These are phyloP conservation scores for Nepenthes mirabilis DNA, from an alignment of 148 eudicot genomes.

Conservation along the genomic window DNA sequence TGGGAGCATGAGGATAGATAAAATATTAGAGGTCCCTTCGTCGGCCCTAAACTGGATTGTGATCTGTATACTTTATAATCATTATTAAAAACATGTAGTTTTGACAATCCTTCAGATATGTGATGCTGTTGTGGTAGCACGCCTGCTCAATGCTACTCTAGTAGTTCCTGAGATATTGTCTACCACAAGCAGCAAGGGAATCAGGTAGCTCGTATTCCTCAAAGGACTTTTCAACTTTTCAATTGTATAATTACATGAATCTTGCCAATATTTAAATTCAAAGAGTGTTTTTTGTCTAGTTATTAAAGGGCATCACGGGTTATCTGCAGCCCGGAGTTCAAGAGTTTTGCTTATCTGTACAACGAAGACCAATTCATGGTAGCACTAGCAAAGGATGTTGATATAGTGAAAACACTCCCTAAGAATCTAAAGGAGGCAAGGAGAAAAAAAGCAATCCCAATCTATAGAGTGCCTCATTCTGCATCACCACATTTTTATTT, in stretches of 20 bases:
- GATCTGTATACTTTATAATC: too few relatives aligned
- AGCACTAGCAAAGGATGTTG: constrained; percentile 58
- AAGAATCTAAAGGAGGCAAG: constrained; percentile 74
- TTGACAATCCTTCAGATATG: too few relatives aligned
- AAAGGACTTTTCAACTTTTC: too few relatives aligned
- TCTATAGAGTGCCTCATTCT: constrained; percentile 46
- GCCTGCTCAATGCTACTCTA: constrained; percentile 82
- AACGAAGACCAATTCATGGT: constrained; percentile 81
- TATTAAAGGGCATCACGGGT: background rate
- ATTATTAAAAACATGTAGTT: background rate
- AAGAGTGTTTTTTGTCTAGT: background rate
- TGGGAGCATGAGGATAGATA: too few relatives aligned
- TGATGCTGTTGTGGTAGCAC: constrained; percentile 73
- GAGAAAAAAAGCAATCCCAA: constrained; percentile 64
- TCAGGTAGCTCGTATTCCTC: constrained; percentile 31
- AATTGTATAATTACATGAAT: too few relatives aligned
- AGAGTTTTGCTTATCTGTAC: constrained; percentile 80
- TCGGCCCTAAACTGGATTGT: too few relatives aligned
- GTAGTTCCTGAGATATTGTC: constrained; percentile 86
- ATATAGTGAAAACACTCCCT: constrained; percentile 72
- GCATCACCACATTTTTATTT: constrained; percentile 59
- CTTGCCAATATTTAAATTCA: too few relatives aligned
- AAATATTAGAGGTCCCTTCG: too few relatives aligned
- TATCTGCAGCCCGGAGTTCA: constrained; percentile 58
- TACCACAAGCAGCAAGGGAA: constrained; percentile 87